Evolutionary conservation across 768 basidiomycete genomes (phyloP), one percentile per base, ranked within the genome.

Genomic region (Plicaturopsis crispa): DNA sequence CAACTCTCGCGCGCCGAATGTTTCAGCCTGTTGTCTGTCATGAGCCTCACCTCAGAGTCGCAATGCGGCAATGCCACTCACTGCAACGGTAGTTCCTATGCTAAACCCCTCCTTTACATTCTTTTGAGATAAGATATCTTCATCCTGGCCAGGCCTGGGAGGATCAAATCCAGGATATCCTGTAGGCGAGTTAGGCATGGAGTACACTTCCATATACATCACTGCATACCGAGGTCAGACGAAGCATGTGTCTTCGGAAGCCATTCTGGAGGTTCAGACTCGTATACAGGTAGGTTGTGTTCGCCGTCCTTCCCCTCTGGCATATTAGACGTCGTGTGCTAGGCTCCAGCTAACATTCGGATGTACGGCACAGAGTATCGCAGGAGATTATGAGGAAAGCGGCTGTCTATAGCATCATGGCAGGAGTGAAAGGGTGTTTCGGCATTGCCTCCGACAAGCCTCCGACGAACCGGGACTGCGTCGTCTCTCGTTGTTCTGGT

Each of bases 91-190:
- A 11, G 66, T 62, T 4, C 59, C 52, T 18, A 80, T 60, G 10
- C 60, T 51, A 43, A 81, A 79, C 1, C 88, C 88, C 52, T 70
- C 70, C 61, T 77, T 78, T 23, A 89, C 68, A 47, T 78, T 80
- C 1, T 52, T 45, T 31, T 78, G 73, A 0, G 83, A 78, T 31
- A 91, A 60, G 2, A 73, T 51, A 48, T 88, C 86, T 54, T 90
- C 87, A 39, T 82, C 78, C 53, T 87, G 83, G 4, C 75, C 71
- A 13, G 80, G 74, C 28, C 72, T 70, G 5, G 88, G 84, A 31
- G 88, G 88, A 52, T 79, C 69, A 48, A 84, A 88, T 8, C 84
- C 84, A 39, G 72, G 65, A 54, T 82, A 87, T 13, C 87, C 87
- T 90, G 39, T 2, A 40, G 24, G 31, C 6, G 5, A 21, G n/a